Base-by-base conservation (phyloP, 495 filamentous ascomycete genomes). In the Elaphomyces granulatus region DNA sequence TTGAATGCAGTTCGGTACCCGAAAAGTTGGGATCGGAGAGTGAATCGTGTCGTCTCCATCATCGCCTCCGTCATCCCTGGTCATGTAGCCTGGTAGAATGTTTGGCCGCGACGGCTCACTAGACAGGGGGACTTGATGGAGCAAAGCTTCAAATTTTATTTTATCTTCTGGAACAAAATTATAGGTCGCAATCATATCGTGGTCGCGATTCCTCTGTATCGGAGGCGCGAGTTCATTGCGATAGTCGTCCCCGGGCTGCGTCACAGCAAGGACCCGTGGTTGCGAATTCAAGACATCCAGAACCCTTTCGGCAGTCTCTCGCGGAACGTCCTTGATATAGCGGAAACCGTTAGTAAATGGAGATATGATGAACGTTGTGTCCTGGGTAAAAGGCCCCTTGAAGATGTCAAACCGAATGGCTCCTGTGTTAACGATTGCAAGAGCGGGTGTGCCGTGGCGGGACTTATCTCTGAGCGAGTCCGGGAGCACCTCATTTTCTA, bases 391-490 rank as follows among this genome's bases (percentile, higher is more conserved):
- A 1, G 77, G 63, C 0, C 90, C 92, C 52, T 87, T 71, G 69
- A 95, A 94, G 45, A 98, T 80, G 53, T 98, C 90, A 53, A 95
- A 96, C 34, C 90, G 81, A 41, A 96, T 76, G 2, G 81, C 81
- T 8, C 90, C 90, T 4, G 85, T 92, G 53, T 98, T 98, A 19
- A 79, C 60, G 44, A 96, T 71, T 7, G 77, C 80, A 6, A 95
- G 61, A 0, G 72, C 68, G 9, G 86, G 70, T 15, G 60, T 63
- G 10, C 68, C 60, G 10, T 44, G 50, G 6, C 70, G 64, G 33
- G 49, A 54, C 20, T 66, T 48, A 47, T 77, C 74, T 45, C 52
- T 52, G 32, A 83, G 58, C 15, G 74, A 57, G 17, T 71, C 67
- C 0, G 83, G 78, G 1, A 98, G 59, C 1, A 95, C 76, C 23